Base-by-base conservation (phyloP, 176 grass and related monocot species). In the Olyra latifolia region DNA sequence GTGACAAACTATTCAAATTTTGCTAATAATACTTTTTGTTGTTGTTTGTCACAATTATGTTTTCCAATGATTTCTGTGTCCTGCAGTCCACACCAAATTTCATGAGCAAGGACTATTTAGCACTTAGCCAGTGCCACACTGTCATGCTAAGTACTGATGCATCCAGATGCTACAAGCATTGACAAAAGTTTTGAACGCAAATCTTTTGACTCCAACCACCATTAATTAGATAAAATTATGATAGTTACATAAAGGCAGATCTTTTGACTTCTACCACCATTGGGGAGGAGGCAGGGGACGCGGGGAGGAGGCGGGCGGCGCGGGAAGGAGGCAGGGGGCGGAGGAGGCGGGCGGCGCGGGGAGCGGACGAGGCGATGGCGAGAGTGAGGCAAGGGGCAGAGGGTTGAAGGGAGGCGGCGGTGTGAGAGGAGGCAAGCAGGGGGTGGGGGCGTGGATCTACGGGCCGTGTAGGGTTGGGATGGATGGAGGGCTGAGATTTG, bases 11-110 rank as follows among this genome's bases (percentile, higher is more conserved):
- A 64, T 49, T 7, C 0, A 6, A 23, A 43, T 24, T n/a, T 62
- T 82, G 32, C 19, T 57, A 42, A 11, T 39, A 72, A 17, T 65
- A 12, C 57, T 43, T 35, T 35, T n/a, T 35, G 4, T 35, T 60
- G 6, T 69, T 27, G 22, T 48, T 79, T 60, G 22, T 68, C 3
- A 42, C 3, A 30, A 39, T 60, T 75, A 9, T 64, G 16, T 63
- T 54, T 76, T 20, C 5, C 4, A 65, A 54, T 63, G 25, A 71
- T 77, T 61, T 69, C 12, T 81, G 6, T 75, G 59, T 64, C 49
- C 43, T 10, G 32, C 43, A 39, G 7, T 69, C 10, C 29, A 75
- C 14, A 17, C 4, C 39, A 55, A 23, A 40, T 74, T 45, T 65
- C 13, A 15, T 32, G 53, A 24, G 43, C 29, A 47, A 22, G 24